Percentiles rank a stretch among this genome's conserved stretches.
These are phyloP conservation scores for Boletus smithii DNA, from an alignment of 1,284 basidiomycete genomes.

Conservation along the genomic window DNA sequence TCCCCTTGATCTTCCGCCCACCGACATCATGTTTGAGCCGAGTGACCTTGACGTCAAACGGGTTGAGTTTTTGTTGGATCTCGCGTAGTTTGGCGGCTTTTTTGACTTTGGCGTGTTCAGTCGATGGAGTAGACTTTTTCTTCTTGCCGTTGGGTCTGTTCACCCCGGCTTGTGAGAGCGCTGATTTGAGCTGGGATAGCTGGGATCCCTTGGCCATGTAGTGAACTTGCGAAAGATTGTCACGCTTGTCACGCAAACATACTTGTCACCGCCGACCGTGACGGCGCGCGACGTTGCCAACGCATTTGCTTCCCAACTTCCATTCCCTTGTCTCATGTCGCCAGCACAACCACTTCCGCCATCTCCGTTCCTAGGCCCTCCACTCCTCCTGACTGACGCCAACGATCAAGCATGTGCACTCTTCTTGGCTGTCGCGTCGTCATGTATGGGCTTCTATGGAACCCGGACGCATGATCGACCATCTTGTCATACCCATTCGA, in stretches of 20 bases:
- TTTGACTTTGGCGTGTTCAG: slow-evolving; percentile 77
- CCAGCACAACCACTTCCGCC: neutral
- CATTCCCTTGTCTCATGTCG: too few relatives aligned
- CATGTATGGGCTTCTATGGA: neutral
- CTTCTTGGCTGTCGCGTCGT: neutral
- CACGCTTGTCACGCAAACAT: slow-evolving; percentile 2
- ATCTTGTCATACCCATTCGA: too few relatives aligned
- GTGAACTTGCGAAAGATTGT: slow-evolving; percentile 1
- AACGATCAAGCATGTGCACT: neutral
- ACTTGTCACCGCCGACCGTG: too few relatives aligned
- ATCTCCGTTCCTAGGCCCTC: neutral
- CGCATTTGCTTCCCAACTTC: too few relatives aligned
- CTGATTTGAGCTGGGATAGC: slow-evolving; percentile 83
- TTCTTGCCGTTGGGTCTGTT: slow-evolving; percentile 66
- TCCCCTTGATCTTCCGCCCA: slow-evolving; percentile 83
- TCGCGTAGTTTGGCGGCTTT: slow-evolving; percentile 77
- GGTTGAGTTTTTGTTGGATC: slow-evolving; percentile 85
- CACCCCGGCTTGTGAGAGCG: slow-evolving; percentile 75
- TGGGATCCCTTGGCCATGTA: slow-evolving; percentile 73
- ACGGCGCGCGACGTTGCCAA: too few relatives aligned
- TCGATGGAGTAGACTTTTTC: slow-evolving; percentile 51
- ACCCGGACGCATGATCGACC: neutral
- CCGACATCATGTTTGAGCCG: slow-evolving; percentile 92
- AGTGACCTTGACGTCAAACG: slow-evolving; percentile 90
- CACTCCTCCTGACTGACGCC: neutral